Base-by-base conservation (phyloP, 371 early-diverging fungal genomes). In the Amoeboaphelidium protococcarum region DNA sequence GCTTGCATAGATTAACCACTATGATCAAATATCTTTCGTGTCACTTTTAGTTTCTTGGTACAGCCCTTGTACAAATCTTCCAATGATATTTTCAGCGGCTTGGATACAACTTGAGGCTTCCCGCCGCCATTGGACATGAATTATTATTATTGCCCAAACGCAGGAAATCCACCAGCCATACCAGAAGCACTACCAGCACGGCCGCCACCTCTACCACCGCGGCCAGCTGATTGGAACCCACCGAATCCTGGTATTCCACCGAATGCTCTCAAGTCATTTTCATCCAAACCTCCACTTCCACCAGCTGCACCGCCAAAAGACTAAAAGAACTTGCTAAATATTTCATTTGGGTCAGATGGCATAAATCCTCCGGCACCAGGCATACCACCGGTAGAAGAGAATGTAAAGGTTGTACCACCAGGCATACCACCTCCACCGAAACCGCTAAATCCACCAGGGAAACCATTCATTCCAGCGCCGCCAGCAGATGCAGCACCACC, bases 11-110 rank as follows among this genome's bases (percentile, higher is more conserved):
- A 41, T 26, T 58, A 54, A 13, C 77, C 75, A 12, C 64, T 58
- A 1, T 67, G 49, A 69, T 76, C 50, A 69, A 72, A 59, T 41
- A 63, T 58, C 49, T 73, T 75, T 41, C 88, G 77, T 1, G 77
- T 88, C 26, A 96, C 83, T 62, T 90, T 95, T 48, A 96, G 74
- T 45, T 78, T 76, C 60, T 91, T 95, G 25, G 79, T 76, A 1
- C 68, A 61, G 37, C 97, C 98, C 27, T 64, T 82, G 63, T 82
- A 85, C 40, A 98, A 64, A 45, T 95, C 98, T 58, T 94, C 91
- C 41, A 98, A 73, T 22, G 83, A 63, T 20, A 83, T 68, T 0
- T 80, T 76, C 41, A 44, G 22, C 0, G 4, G 20, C 31, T 16
- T 46, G 20, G n/a, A 10, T 20, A 46, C 44, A 44, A 44, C 25